Evolutionary conservation across 139 green algal species (phyloP), one percentile per base, ranked within the genome.

Genomic region (Picochlorum sp.): DNA sequence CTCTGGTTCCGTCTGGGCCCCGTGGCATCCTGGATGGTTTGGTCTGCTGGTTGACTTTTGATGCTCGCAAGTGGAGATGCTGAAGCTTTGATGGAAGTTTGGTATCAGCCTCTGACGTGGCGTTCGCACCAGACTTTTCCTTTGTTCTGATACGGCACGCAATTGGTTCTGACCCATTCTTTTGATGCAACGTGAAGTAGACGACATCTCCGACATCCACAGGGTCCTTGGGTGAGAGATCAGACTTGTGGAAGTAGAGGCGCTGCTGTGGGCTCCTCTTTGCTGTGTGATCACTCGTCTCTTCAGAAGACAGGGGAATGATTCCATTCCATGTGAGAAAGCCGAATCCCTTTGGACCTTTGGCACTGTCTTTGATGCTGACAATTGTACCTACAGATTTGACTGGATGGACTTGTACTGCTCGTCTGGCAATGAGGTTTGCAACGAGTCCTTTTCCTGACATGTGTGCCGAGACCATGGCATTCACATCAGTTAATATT

Each of bases 121-220:
- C 0, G 8, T 11, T 41, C 8, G 34, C 2, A 41, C 34, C 47
- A 8, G 47, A 54, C 47, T 54, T 54, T 54, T 26, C n/a, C 7
- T 54, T 54, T 26, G 34, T 41, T 13, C 47, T 26, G 47, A 54
- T 54, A 54, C 18, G 16, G 13, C 47, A 21, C 15, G 47, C 18
- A 54, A 54, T 65, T 18, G 58, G 6, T 18, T 21, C 58, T 26
- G 58, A 4, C 1, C 57, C 20, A 28, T 65, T 52, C 64, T 74
- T 73, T 44, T 66, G 49, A 64, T 74, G 71, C 59, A 78, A 24
- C 11, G 64, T 65, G 54, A 73, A 77, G 16, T 18, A 38, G n/a
- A 78, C 64, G 44, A 79, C 54, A 54, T 82, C 76, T 6, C 74
- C 70, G 0, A 52, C 61, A 49, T 75, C 58, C 16, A 82, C 54